Percentiles rank a stretch among this genome's conserved stretches.
These are phyloP conservation scores for Alloascoidea africana DNA, from an alignment of 805 yeast genomes.

Conservation along the genomic window DNA sequence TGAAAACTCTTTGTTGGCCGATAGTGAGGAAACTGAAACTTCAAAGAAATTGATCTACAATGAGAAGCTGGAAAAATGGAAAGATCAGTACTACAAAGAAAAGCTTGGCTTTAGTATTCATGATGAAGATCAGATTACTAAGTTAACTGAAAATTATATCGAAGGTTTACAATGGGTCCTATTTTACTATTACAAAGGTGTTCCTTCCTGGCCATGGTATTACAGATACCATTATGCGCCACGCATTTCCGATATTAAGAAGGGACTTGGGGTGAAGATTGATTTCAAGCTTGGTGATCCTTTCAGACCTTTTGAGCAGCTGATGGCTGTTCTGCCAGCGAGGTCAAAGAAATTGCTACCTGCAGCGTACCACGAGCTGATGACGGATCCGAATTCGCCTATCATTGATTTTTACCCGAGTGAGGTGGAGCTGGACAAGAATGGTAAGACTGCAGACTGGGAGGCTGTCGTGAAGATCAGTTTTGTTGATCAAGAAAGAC, in stretches of 20 bases:
- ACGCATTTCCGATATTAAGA: constrained; percentile 71
- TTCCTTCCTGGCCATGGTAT: constrained; percentile 95
- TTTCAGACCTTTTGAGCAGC: constrained; percentile 84
- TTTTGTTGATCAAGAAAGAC: constrained; percentile 74
- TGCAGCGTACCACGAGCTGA: constrained; percentile 54
- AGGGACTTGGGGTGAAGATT: constrained; percentile 43
- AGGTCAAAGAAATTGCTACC: constrained; percentile 78
- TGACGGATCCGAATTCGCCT: constrained; percentile 79
- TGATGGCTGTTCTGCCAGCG: constrained; percentile 95
- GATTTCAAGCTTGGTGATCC: constrained; percentile 61
- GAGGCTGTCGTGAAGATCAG: constrained; percentile 91
- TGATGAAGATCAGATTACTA: constrained; percentile 40
- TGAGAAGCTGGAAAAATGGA: constrained; percentile 62
- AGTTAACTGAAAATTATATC: constrained; percentile 63
- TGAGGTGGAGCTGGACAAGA: constrained; percentile 76
- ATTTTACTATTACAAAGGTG: constrained; percentile 78
- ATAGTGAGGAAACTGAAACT: constrained; percentile 19
- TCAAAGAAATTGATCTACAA: constrained; percentile 50
- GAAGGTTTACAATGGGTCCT: constrained; percentile 97
- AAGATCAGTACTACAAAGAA: constrained; percentile 68
- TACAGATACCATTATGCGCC: constrained; percentile 87
- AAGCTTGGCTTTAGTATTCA: constrained; percentile 55
- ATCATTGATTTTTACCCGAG: constrained; percentile 83
- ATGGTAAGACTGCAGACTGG: constrained; percentile 95
- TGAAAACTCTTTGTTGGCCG: constrained; percentile 8